Evolutionary conservation across 2,329 filamentous ascomycete species (phyloP).

Genomic region (Fusarium pseudoanthophilum): DNA sequence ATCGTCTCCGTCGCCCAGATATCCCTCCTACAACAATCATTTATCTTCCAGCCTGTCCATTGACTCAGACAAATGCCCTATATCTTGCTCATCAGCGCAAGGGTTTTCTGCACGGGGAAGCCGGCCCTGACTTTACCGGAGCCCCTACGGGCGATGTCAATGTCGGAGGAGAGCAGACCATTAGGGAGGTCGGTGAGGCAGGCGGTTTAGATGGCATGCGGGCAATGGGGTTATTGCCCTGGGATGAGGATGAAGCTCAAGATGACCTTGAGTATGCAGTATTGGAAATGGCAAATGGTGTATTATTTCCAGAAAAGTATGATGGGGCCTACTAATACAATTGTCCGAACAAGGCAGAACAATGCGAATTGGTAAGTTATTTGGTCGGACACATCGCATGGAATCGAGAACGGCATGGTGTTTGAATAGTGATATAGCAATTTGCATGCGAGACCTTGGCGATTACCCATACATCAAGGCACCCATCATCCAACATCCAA

Average conservation of each 20-base stretch:
- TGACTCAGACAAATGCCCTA: conserved; percentile 56
- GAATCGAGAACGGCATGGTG: background rate
- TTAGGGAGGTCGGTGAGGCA: conserved; percentile 52
- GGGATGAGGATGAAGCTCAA: conserved; percentile 52
- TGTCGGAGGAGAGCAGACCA: conserved; percentile 50
- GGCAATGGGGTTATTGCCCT: conserved; percentile 56
- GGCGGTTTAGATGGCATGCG: conserved; percentile 54
- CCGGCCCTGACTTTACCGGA: conserved; percentile 54
- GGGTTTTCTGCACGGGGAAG: conserved; percentile 54
- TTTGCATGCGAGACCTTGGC: background rate
- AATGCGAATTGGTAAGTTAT: background rate
- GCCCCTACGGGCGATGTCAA: conserved; percentile 50
- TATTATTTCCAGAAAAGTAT: conserved; percentile 55
- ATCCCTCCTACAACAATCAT: conserved; percentile 47
- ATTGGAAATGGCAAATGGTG: conserved; percentile 52
- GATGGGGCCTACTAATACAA: conserved; percentile 36
- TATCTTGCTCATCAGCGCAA: conserved; percentile 56
- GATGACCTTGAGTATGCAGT: conserved; percentile 50
- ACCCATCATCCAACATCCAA: conserved; percentile 5
- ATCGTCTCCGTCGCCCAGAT: conserved; percentile 53
- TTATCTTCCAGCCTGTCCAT: conserved; percentile 55
- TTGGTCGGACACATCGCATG: background rate
- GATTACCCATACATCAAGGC: background rate
- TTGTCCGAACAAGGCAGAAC: background rate
- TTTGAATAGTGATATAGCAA: conserved; percentile 1